Percentiles rank a stretch among this genome's conserved stretches.
These are phyloP conservation scores for Solanum peruvianum DNA, from an alignment of 257 asterid species.

Conservation along the genomic window DNA sequence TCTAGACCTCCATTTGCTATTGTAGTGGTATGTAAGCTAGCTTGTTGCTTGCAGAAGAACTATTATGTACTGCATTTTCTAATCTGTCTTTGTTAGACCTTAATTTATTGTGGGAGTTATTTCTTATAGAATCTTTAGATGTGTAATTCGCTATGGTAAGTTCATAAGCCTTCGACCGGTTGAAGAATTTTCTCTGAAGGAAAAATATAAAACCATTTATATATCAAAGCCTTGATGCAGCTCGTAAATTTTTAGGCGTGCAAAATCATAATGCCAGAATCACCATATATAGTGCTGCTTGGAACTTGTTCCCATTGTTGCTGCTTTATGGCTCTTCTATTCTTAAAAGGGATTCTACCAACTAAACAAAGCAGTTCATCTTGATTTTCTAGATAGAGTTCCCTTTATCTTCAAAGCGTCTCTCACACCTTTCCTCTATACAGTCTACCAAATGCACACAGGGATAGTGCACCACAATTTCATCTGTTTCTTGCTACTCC, in stretches of 20 bases:
- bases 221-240: not conserved
- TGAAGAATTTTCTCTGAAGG: not conserved
- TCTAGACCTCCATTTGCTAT: slow-evolving; percentile 93
- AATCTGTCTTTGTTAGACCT: not conserved
- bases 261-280: not conserved
- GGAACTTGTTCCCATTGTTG: not conserved
- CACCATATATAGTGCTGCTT: not conserved
- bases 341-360: not conserved
- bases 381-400: not conserved
- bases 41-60: not conserved
- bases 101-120: not conserved
- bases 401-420: not conserved
- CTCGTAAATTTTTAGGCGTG: not conserved
- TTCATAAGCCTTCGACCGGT: not conserved
- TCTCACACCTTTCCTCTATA: not conserved
- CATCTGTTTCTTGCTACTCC: not conserved
- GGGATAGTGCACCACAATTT: not conserved
- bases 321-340: not conserved
- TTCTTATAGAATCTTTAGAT: not conserved
- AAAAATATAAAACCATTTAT: not conserved
- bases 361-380: not conserved
- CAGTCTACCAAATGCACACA: not conserved
- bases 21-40: slow-evolving; percentile 54
- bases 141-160: not conserved
- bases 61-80: not conserved